Base-by-base conservation (phyloP, 108 stramenopile genomes). In the Parmales sp. region DNA sequence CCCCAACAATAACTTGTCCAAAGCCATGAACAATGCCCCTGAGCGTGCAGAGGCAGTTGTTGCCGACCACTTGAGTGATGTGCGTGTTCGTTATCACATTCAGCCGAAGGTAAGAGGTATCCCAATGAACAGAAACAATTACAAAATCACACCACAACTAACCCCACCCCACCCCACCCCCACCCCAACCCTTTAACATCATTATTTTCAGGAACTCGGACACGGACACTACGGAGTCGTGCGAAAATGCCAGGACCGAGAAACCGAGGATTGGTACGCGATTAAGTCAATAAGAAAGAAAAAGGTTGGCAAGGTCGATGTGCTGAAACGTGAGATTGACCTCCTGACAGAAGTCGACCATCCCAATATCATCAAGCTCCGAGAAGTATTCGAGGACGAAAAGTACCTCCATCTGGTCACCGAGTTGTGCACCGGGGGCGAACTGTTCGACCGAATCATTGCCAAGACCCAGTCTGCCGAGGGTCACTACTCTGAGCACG, bases 391-490 rank as follows among this genome's bases (percentile, higher is more conserved):
- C 74, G 96, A 94, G 74, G 91, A 93, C 68, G 63, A 78, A 45
- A 83, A 88, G 68, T 88, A 89, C 60, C 67, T 91, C 36, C 87
- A 91, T 72, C 69, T 95, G 13, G 84, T 92, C 50, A 92, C 91
- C 19, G 93, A 95, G 74, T 63, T 92, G 18, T 98, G 95, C 74
- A 94, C 90, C 18, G 97, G 97, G 22, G 95, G 95, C 37, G 98
- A 99, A 71, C 70, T 90, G 43, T 90, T 91, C 74, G 89, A 89
- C 81, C 80, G 90, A 0, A 91, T 91, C 67, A 90, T 94, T 73
- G 89, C 83, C 43, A 94, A 93, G 71, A 94, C 94, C 7, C 83
- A 90, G 69, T 82, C 80, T n/a, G 69, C 72, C 6, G 94, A 93
- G 75, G 90, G 90, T 9, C 90, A 92, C 72, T 96, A 90, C 78